Conservation (phyloP, 2,329 filamentous ascomycete species). For the Apiospora saccharicola region DNA sequence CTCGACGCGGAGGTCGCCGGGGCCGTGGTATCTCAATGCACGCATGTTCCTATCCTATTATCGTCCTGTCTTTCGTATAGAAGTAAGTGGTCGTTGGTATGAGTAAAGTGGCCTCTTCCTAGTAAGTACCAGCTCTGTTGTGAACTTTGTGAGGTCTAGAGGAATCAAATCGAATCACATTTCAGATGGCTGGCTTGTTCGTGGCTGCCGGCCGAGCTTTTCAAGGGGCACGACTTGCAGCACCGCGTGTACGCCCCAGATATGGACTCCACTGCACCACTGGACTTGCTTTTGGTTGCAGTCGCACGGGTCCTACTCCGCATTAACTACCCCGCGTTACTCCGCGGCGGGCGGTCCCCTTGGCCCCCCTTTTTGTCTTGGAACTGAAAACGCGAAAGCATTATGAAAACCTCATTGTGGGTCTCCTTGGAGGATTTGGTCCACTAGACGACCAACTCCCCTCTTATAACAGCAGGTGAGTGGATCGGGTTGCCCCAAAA, state of each 20-base stretch:
- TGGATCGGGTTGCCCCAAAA: not conserved
- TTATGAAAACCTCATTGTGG: not conserved
- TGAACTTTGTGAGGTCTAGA: no score
- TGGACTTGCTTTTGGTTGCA: not conserved
- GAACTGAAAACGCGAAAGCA: not conserved
- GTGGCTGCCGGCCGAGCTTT: no score
- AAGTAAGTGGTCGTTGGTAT: no score
- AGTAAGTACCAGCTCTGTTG: no score
- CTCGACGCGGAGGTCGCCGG: conserved; percentile 33
- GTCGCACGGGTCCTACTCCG: not conserved
- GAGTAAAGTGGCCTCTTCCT: no score
- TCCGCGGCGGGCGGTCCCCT: not conserved
- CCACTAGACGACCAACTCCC: not conserved
- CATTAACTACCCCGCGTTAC: conserved; percentile 15
- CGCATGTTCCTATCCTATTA: no score
- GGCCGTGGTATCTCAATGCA: conserved; percentile 35
- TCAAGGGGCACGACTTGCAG: not conserved
- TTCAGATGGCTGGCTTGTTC: no score
- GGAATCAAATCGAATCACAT: no score
- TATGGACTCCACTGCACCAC: no score
- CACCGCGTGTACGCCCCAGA: not conserved
- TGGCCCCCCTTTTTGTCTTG: not conserved
- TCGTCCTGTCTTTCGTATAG: not conserved
- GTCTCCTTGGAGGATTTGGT: not conserved
- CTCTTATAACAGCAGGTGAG: not conserved